These are phyloP conservation scores for Aspergillus calidoustus DNA, from an alignment of 2,329 filamentous ascomycete genomes.

Conservation along the genomic window DNA sequence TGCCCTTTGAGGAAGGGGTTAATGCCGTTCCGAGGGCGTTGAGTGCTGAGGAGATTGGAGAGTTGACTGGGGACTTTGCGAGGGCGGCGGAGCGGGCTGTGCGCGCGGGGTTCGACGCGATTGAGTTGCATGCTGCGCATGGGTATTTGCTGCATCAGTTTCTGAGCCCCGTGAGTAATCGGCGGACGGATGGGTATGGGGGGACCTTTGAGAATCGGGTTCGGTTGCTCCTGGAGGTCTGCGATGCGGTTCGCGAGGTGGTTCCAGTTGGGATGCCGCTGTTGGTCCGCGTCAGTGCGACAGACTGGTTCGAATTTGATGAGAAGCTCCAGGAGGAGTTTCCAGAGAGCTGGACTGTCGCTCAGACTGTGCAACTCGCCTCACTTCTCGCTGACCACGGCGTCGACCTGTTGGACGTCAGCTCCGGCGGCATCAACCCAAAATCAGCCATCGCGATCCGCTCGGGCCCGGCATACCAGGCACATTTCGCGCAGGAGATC, in stretches of 20 bases:
- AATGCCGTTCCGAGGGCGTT: constrained; percentile 25
- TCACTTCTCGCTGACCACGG: constrained; percentile 18
- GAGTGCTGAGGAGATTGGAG: constrained; percentile 39
- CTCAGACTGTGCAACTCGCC: background rate
- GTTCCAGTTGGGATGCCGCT: constrained; percentile 60
- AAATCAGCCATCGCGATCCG: constrained; percentile 23
- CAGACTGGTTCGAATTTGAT: constrained; percentile 61
- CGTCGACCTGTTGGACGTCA: constrained; percentile 12
- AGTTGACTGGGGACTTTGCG: constrained; percentile 29
- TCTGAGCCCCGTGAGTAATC: constrained; percentile 29
- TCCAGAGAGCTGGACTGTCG: background rate
- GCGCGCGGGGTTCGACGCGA: constrained; percentile 38
- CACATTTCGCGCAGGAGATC: constrained; percentile 29
- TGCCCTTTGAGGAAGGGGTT: constrained; percentile 11
- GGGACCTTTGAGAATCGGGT: constrained; percentile 22
- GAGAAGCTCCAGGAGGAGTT: constrained; percentile 31
- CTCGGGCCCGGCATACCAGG: constrained; percentile 31
- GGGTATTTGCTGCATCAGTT: constrained; percentile 35
- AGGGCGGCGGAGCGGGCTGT: constrained; percentile 40
- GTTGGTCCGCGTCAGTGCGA: constrained; percentile 64
- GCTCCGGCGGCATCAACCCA: constrained; percentile 4
- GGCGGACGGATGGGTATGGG: constrained; percentile 30
- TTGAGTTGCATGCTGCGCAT: constrained; percentile 34
- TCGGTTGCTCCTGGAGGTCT: constrained; percentile 12
- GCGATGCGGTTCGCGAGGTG: constrained; percentile 42